These are phyloP conservation scores for Ophiosphaerella herpotricha DNA, from an alignment of 2,329 filamentous ascomycete genomes.

Conservation along the genomic window DNA sequence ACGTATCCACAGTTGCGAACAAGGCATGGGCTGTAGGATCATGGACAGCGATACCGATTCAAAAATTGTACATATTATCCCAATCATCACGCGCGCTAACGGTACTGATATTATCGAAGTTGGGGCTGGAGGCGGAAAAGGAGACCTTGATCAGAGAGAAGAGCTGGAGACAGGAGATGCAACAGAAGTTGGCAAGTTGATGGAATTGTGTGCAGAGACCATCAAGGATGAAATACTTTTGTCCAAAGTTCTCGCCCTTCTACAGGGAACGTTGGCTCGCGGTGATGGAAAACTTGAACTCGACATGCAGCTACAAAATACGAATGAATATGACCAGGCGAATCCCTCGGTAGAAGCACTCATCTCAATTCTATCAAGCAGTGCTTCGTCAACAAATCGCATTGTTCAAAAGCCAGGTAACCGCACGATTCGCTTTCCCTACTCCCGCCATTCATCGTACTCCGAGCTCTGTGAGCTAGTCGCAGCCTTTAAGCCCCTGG, in stretches of 20 bases:
- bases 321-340: slow-evolving; percentile 24
- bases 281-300: slow-evolving; percentile 30
- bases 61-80: slow-evolving; percentile 74
- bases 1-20: slow-evolving; percentile 85
- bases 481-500: slow-evolving; percentile 68
- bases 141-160: slow-evolving; percentile 70
- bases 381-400: slow-evolving; percentile 8
- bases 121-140: slow-evolving; percentile 78
- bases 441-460: slow-evolving; percentile 88
- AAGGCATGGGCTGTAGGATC: slow-evolving; percentile 64
- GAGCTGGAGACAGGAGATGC: slow-evolving; percentile 65
- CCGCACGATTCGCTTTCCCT: slow-evolving; percentile 67
- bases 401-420: slow-evolving; percentile 5
- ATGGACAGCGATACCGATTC: slow-evolving; percentile 51
- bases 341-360: slow-evolving; percentile 38
- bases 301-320: slow-evolving; percentile 30
- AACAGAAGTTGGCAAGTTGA: slow-evolving; percentile 57
- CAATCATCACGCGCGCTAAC: slow-evolving; percentile 70
- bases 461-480: slow-evolving; percentile 76
- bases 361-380: slow-evolving; percentile 33
- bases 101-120: slow-evolving; percentile 71
- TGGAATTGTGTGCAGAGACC: slow-evolving; percentile 54
- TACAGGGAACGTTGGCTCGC: slow-evolving; percentile 30
- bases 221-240: slow-evolving; percentile 44
- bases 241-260: slow-evolving; percentile 40